These are phyloP conservation scores for Heterobasidion parviporum DNA, from an alignment of 1,284 basidiomycete species.

Conservation along the genomic window DNA sequence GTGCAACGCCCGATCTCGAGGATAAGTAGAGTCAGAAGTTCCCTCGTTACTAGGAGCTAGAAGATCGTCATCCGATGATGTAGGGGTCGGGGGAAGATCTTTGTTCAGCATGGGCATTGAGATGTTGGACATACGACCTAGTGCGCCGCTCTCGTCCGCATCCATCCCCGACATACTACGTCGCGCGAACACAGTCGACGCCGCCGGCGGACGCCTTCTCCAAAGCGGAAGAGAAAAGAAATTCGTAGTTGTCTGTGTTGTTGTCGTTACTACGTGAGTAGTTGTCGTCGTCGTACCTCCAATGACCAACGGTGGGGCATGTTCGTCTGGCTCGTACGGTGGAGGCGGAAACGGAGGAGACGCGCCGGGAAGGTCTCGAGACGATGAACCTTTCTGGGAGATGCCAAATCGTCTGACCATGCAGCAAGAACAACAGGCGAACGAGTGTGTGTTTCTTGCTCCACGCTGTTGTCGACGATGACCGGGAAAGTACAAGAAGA, in stretches of 20 bases:
- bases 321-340: constrained; percentile 29
- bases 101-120: constrained; percentile 41
- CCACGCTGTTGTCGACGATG: not conserved
- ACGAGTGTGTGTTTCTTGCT: not conserved
- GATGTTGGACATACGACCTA: constrained; percentile 8
- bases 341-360: constrained; percentile 30
- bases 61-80: constrained; percentile 10
- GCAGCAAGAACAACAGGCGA: constrained; percentile 5
- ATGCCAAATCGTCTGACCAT: constrained; percentile 32
- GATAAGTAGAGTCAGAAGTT: not conserved
- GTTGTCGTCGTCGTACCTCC: constrained; percentile 13
- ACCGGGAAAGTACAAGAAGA: not conserved
- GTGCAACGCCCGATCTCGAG: not conserved
- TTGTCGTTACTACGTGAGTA: constrained; percentile 42
- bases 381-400: constrained; percentile 20
- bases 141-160: constrained; percentile 21
- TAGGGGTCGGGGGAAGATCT: constrained; percentile 59
- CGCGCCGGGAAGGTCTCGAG: constrained; percentile 13
- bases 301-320: constrained; percentile 22
- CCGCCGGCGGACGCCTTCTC: constrained; percentile 40
- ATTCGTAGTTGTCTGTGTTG: constrained; percentile 42
- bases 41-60: not conserved
- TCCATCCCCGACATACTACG: constrained; percentile 11
- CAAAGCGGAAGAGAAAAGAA: constrained; percentile 62
- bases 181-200: constrained; percentile 14